A percentile compares a stretch with the other conserved stretches of the same genome.
Evolutionary conservation across 768 basidiomycete genomes (phyloP).

Genomic region (Boletales sp.): DNA sequence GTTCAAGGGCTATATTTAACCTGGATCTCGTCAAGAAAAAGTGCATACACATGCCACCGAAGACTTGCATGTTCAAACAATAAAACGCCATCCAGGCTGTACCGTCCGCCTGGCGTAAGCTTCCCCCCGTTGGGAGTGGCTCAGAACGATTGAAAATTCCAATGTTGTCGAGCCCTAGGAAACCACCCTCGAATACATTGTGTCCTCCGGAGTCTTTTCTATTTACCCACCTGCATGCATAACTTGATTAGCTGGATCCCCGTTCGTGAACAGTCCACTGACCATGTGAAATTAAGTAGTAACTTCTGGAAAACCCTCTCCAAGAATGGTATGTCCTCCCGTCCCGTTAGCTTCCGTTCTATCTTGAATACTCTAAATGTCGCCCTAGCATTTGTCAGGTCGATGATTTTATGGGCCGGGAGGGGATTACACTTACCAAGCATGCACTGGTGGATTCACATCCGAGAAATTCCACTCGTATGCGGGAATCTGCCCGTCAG

Average conservation of each 20-base stretch:
- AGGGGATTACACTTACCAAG: slow-evolving; percentile 56
- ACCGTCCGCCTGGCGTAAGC: slow-evolving; percentile 93
- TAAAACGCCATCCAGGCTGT: slow-evolving; percentile 99
- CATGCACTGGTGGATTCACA: slow-evolving; percentile 98
- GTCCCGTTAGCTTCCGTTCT: slow-evolving; percentile 90
- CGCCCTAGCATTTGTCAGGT: slow-evolving; percentile 50
- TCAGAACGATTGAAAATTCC: slow-evolving; percentile 98
- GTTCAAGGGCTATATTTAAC: slow-evolving; percentile 94
- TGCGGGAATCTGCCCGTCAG: slow-evolving; percentile 96
- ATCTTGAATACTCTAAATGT: slow-evolving; percentile 99
- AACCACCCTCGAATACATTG: slow-evolving; percentile 98
- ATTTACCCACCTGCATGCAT: slow-evolving; percentile 83
- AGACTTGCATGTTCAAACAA: slow-evolving; percentile 83
- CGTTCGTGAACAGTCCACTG: slow-evolving; percentile 10
- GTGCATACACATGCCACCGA: neutral
- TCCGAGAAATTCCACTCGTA: slow-evolving; percentile 99
- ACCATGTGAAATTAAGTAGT: slow-evolving; percentile 96
- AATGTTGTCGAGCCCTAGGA: slow-evolving; percentile 97
- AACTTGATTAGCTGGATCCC: neutral
- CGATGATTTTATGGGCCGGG: neutral
- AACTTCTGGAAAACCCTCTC: slow-evolving; percentile 99
- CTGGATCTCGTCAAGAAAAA: slow-evolving; percentile 35
- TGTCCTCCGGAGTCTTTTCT: slow-evolving; percentile 93
- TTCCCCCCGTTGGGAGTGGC: slow-evolving; percentile 91
- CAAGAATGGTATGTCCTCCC: slow-evolving; percentile 86